These are phyloP conservation scores for Larix kaempferi DNA, from an alignment of 75 land plant genomes.

Conservation along the genomic window DNA sequence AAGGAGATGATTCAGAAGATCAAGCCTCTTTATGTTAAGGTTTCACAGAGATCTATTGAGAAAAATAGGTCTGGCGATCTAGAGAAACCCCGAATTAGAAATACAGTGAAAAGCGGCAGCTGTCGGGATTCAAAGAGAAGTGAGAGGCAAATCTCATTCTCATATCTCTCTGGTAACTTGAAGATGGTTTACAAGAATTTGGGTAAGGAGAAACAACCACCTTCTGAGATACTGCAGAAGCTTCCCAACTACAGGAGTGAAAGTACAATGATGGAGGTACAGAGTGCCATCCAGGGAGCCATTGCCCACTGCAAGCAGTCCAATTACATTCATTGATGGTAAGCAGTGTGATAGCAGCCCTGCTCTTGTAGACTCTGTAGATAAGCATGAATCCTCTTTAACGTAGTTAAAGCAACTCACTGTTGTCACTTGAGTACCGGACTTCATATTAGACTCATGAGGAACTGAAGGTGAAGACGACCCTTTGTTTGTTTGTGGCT, in stretches of 20 bases:
- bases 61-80: slow-evolving; percentile 25
- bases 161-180: slow-evolving; percentile 8
- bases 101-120: neutral
- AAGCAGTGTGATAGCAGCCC: neutral
- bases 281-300: slow-evolving; percentile 34
- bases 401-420: no score
- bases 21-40: slow-evolving; percentile 57
- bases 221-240: neutral
- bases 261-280: slow-evolving; percentile 19
- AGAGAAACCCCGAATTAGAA: neutral
- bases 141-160: neutral
- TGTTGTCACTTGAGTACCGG: no score
- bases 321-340: neutral
- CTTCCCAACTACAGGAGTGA: slow-evolving; percentile 8
- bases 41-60: slow-evolving; percentile 35
- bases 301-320: slow-evolving; percentile 41
- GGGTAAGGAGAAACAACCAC: neutral
- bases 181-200: neutral
- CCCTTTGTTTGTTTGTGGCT: no score
- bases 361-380: no score
- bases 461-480: no score
- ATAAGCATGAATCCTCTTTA: no score
- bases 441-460: no score
- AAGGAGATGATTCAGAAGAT: slow-evolving; percentile 50
- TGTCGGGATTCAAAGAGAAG: neutral